Percentiles rank a stretch among this genome's conserved stretches.
Evolutionary conservation across 495 filamentous ascomycete species (phyloP).

Genomic region (Bacidia gigantensis): DNA sequence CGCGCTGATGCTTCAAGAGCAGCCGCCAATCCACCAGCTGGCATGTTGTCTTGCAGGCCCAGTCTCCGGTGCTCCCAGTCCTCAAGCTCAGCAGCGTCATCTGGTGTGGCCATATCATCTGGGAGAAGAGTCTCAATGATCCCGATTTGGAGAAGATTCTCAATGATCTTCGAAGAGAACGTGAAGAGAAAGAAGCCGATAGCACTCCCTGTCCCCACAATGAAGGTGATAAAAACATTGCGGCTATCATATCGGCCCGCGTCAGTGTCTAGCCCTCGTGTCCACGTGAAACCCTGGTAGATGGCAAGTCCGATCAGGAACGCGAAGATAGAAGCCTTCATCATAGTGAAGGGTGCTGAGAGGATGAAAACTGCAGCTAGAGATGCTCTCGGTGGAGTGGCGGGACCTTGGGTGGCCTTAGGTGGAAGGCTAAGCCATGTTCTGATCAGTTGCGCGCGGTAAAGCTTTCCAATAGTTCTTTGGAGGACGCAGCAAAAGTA

Average conservation of each 20-base stretch:
- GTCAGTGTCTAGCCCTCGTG: constrained; percentile 2
- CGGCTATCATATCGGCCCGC: constrained; percentile 7
- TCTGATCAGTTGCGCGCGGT: neutral
- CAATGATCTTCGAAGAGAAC: neutral
- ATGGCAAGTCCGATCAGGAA: constrained; percentile 11
- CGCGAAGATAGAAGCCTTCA: constrained; percentile 6
- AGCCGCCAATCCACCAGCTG: neutral
- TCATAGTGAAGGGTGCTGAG: constrained; percentile 8
- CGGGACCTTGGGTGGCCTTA: neutral
- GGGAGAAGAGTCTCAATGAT: neutral
- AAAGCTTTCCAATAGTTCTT: constrained; percentile 7
- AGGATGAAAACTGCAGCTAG: constrained; percentile 6
- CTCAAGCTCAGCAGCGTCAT: neutral
- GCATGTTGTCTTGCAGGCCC: neutral
- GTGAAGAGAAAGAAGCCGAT: neutral
- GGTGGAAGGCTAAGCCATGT: constrained; percentile 6
- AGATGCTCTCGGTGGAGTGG: neutral
- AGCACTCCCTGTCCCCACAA: neutral
- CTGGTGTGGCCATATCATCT: neutral
- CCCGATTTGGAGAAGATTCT: neutral
- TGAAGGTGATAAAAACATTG: constrained; percentile 10
- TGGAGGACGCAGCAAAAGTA: constrained; percentile 14
- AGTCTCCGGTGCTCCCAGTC: too few relatives aligned
- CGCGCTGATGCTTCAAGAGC: neutral
- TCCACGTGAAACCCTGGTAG: constrained; percentile 11